Evolutionary conservation across 163 green algal genomes (phyloP), one percentile per base, ranked within the genome.

Genomic region (Scenedesmus sp.): DNA sequence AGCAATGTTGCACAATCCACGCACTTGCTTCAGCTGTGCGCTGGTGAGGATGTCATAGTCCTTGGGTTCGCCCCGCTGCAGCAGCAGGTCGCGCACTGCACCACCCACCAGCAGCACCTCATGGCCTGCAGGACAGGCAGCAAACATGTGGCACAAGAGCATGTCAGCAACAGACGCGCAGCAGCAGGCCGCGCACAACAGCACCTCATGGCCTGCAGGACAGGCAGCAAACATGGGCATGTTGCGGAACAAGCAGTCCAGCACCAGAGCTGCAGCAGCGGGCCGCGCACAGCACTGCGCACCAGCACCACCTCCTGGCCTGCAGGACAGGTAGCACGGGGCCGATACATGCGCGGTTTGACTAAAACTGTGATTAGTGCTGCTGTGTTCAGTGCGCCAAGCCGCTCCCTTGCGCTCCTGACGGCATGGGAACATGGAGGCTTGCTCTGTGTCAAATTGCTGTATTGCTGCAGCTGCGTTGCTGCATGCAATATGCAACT

Each of bases 21-120:
- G 26, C n/a, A 97, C 95, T 92, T 97, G 91, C 34, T 93, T 52
- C 0, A 92, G 90, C n/a, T 92, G 91, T 56, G 97, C 97, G 2
- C 93, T 95, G 3, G 97, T 97, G 6, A 98, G 91, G 8, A 99
- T 87, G 90, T 99, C 97, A 55, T 95, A 96, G 91, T 99, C 97
- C 56, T 97, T 98, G 66, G 97, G 97, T 1, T 86, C 82, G 2
- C 81, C 81, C 3, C 79, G 12, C 0, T 92, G 86, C 46, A 98
- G 87, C 64, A 98, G 93, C 60, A 98, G 20, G 92, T 99, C 97
- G 12, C 97, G 89, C 46, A 99, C 94, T 3, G 96, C 94, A 59
- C 97, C 97, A 52, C 97, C 97, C 4, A 99, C 97, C 7, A 99
- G 18, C 62, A 96, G 98, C 0, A 92, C 92, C 83, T 97, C 95